Evolutionary conservation across 1,139 yeast species (phyloP), one percentile per base, ranked within the genome.

Genomic region (Taphrina confusa): DNA sequence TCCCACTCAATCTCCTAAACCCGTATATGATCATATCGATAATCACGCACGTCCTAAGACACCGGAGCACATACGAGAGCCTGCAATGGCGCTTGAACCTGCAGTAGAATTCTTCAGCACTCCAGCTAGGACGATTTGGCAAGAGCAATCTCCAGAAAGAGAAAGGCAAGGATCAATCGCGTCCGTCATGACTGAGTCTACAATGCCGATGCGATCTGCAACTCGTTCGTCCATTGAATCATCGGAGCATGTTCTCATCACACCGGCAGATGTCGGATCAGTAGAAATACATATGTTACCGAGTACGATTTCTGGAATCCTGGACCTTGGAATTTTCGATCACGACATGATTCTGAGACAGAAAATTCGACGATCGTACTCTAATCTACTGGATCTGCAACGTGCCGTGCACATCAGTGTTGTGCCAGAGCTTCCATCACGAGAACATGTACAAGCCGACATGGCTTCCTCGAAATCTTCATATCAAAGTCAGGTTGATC

Each of bases 401-500:
- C 25, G 25, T 9, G 14, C 18, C 12, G 3, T 44, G 39, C 28
- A 33, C 9, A 22, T 27, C 3, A 22, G 27, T 14, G 31, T 42
- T 22, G 42, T 23, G 11, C 33, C 27, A 14, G 31, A 16, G 3
- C 30, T 52, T n/a, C 57, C 57, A 4, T 5, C 49, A 22, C 37
- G 39, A 1, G 45, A 33, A 8, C 40, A 55, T 6, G 47, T 57
- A 23, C 28, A 25, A 6, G 36, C 56, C 3, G 16, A 33, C 27
- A 27, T 30, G 14, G 33, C 42, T 4, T 36, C 56, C 31, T 45
- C 22, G 22, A 28, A 44, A n/a, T 37, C 23, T 14, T 42, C 56
- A 11, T 28, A 55, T 14, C 39, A 42, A 22, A 47, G 90, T 0
- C 77, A 75, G 20, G 74, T 76, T 66, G 57, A 52, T 14, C 12